Base-by-base conservation (phyloP, 164 flowering plant species). In the Echeveria elegans region DNA sequence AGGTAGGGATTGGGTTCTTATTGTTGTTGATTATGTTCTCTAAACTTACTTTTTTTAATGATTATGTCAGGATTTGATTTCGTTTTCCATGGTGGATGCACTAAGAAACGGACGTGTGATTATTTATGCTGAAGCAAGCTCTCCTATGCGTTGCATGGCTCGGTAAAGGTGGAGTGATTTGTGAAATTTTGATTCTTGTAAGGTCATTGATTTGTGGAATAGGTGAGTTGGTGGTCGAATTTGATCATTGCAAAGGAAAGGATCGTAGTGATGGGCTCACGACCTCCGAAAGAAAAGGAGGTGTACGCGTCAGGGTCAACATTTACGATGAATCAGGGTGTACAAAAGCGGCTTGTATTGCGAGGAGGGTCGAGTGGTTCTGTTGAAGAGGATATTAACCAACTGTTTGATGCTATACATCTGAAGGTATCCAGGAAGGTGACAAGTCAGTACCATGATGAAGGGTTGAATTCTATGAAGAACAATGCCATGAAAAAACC, bases 381-480 rank as follows among this genome's bases (percentile, higher is more conserved):
- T 69, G 67, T 81, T 59, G 84, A 78, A 56, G 79, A 86, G 73
- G 92, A 86, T 72, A 82, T 86, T 28, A 82, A 82, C 75, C 78
- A 71, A 64, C 83, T 86, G 6, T 86, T 86, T 66, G 81, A 82
- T 58, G 71, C 79, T 66, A 74, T 86, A 34, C 78, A 56, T 73
- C 56, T 78, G 21, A 83, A 81, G 78, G 66, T 45, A 40, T 68
- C 84, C 66, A 64, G 72, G 23, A 81, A 76, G 67, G 74, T 77
- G 34, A 34, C 64, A 34, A 71, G 69, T 73, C 72, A 45, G 40
- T 71, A 75, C 0, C 65, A 68, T 5, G 74, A 76, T 37, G 68
- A 14, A 26, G 72, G 75, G 12, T 16, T 73, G 38, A 75, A 69
- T 60, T 52, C 75, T 59, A 67, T 68, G 14, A 56, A 68, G 64